These are phyloP conservation scores for Apiotrichum porosum DNA, from an alignment of 1,284 basidiomycete species.

Conservation along the genomic window DNA sequence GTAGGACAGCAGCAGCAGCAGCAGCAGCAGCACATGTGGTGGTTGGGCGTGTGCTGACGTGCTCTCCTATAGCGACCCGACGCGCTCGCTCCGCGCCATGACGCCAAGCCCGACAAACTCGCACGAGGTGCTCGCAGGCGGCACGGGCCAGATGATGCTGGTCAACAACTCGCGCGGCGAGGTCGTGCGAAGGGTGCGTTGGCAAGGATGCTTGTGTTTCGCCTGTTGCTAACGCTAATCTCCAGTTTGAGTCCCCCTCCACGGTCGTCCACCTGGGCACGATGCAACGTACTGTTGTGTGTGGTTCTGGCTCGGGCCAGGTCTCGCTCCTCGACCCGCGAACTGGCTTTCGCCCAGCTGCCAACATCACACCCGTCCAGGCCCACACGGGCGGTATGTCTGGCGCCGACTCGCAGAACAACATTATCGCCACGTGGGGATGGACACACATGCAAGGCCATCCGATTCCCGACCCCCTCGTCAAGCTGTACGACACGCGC, in stretches of 20 bases:
- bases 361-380: constrained; percentile 56
- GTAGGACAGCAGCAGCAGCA: neutral
- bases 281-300: constrained; percentile 54
- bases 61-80: constrained; percentile 32
- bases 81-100: constrained; percentile 44
- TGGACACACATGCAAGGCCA: constrained; percentile 83
- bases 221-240: neutral
- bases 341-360: constrained; percentile 53
- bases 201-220: too few relatives aligned
- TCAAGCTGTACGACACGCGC: constrained; percentile 88
- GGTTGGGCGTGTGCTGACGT: neutral
- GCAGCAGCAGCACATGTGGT: neutral
- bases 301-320: constrained; percentile 76
- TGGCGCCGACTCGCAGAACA: constrained; percentile 72
- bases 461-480: constrained; percentile 82
- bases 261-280: constrained; percentile 43
- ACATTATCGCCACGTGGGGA: constrained; percentile 78
- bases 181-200: constrained; percentile 55
- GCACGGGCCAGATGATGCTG: constrained; percentile 58
- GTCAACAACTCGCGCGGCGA: constrained; percentile 71
- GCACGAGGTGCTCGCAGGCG: constrained; percentile 60
- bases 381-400: constrained; percentile 77
- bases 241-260: constrained; percentile 33
- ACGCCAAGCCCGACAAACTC: constrained; percentile 49
- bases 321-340: constrained; percentile 79